A percentile compares a stretch with the other conserved stretches of the same genome.
Conservation (phyloP, 2,329 filamentous ascomycete species). For the Didymella keratinophila region DNA sequence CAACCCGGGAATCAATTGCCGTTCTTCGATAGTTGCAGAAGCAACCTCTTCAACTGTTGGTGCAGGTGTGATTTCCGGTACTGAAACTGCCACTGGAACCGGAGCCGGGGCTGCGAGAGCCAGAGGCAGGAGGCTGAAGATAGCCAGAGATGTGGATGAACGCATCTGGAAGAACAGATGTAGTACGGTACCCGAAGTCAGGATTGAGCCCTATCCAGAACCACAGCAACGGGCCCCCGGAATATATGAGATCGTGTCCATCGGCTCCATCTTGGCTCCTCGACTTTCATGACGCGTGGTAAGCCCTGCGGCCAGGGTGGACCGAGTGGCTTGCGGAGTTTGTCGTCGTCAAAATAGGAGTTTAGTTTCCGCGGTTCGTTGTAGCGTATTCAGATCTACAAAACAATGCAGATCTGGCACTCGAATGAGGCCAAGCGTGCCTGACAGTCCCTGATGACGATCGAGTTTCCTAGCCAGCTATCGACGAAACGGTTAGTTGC, state of each 20-base stretch:
- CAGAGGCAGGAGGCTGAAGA: slow-evolving; percentile 23
- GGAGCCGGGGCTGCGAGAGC: slow-evolving; percentile 22
- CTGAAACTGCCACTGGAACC: slow-evolving; percentile 8
- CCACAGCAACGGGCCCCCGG: background rate
- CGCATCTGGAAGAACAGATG: slow-evolving; percentile 19
- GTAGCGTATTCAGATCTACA: slow-evolving; percentile 15
- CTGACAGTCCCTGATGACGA: slow-evolving; percentile 1
- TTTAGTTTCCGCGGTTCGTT: background rate
- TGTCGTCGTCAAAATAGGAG: background rate
- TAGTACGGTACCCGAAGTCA: background rate
- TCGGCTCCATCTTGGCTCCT: background rate
- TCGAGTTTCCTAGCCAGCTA: background rate
- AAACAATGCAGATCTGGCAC: slow-evolving; percentile 4
- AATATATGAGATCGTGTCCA: slow-evolving; percentile 1
- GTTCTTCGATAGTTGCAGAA: slow-evolving; percentile 20
- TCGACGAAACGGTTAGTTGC: slow-evolving; percentile 1
- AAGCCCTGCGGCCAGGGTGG: background rate
- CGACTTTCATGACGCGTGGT: slow-evolving; percentile 5
- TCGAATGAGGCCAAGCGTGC: background rate
- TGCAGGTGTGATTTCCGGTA: slow-evolving; percentile 12
- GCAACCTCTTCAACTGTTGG: slow-evolving; percentile 11
- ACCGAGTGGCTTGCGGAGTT: background rate
- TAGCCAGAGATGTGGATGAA: slow-evolving; percentile 17
- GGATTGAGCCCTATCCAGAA: background rate
- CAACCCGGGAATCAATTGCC: slow-evolving; percentile 23